These are phyloP conservation scores for Cercospora berteroae DNA, from an alignment of 2,329 filamentous ascomycete genomes.

Conservation along the genomic window DNA sequence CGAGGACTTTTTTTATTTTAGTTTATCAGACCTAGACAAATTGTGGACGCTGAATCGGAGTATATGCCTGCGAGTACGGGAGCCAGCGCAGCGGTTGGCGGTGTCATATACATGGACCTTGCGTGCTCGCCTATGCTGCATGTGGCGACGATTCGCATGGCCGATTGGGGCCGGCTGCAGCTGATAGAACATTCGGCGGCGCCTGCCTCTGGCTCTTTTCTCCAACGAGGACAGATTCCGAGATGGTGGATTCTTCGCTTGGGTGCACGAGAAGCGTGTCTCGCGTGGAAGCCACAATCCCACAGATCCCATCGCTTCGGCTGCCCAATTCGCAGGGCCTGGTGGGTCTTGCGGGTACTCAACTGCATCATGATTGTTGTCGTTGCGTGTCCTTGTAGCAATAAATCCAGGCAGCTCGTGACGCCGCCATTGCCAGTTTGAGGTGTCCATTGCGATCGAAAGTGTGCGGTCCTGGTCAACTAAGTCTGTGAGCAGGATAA, in stretches of 20 bases:
- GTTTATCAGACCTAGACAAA: not conserved
- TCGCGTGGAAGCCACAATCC: slow-evolving; percentile 1
- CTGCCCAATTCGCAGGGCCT: not conserved
- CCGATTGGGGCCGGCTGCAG: not conserved
- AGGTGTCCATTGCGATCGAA: not conserved
- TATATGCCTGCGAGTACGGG: not conserved
- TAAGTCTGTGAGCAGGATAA: not conserved
- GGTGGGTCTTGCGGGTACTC: not conserved
- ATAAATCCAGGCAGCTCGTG: not conserved
- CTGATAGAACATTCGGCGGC: not conserved
- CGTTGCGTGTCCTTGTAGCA: not conserved
- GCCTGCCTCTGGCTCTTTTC: not conserved
- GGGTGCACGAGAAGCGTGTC: not conserved
- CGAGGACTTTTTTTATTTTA: no score
- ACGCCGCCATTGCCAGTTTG: not conserved
- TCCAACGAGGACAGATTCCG: not conserved
- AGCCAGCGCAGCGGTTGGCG: not conserved
- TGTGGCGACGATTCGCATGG: not conserved
- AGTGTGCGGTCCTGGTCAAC: not conserved
- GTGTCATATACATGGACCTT: not conserved
- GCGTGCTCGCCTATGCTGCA: not conserved
- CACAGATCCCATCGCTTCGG: not conserved
- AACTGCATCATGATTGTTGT: not conserved
- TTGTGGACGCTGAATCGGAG: not conserved
- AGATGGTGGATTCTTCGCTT: not conserved